Conservation (phyloP, 169 alveolate species). For the Perkinsus chesapeaki region DNA sequence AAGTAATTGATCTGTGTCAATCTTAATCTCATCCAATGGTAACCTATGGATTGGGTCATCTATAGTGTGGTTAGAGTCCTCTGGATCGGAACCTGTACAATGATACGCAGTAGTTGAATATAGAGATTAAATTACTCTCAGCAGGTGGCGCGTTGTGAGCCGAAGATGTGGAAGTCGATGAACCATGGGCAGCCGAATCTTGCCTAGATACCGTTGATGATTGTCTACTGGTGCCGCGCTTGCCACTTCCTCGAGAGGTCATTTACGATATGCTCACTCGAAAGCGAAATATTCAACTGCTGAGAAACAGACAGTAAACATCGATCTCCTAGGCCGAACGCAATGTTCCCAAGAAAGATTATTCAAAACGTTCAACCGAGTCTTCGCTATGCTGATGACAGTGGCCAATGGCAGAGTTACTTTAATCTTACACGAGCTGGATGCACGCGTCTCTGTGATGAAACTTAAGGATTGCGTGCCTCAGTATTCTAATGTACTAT, state of each 20-base stretch:
- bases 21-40: not conserved
- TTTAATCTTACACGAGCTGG: no score
- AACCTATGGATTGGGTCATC: not conserved
- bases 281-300: not conserved
- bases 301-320: no score
- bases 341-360: no score
- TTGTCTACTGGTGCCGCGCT: not conserved
- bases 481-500: no score
- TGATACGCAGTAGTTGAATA: not conserved
- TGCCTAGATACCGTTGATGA: not conserved
- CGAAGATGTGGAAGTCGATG: not conserved
- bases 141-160: not conserved
- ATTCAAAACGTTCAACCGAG: no score
- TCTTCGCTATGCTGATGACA: no score
- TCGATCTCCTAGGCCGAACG: no score
- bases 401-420: no score
- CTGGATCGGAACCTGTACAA: not conserved
- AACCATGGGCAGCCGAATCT: not conserved
- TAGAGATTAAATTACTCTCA: not conserved
- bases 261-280: not conserved
- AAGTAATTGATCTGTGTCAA: not conserved
- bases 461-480: no score
- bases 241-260: not conserved
- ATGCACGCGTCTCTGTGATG: no score
- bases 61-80: not conserved